phyloP scores from a whole-genome alignment of 75 land plant genomes.

The Picea sitchensis region DNA sequence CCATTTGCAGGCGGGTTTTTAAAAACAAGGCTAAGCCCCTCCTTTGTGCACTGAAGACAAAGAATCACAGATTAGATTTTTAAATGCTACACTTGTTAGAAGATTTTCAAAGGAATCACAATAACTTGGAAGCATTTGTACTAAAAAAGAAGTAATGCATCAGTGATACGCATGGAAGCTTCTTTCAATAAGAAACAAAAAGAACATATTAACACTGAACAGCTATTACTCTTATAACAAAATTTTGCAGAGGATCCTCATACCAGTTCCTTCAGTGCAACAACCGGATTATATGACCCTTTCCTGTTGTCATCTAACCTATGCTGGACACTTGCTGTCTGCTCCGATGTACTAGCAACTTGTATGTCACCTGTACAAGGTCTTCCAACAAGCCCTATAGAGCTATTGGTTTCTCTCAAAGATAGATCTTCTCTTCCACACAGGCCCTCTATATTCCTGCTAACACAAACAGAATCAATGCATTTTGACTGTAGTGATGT shows the following conservation, averaged over 20 bases:
- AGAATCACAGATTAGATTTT: not conserved
- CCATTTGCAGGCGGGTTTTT: constrained; percentile 34
- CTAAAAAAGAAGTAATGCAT: too few relatives aligned
- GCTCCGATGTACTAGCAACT: constrained; percentile 49
- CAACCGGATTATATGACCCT: constrained; percentile 32
- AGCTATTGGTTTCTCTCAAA: constrained; percentile 13
- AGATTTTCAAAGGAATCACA: not conserved
- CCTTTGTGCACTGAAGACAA: constrained; percentile 45
- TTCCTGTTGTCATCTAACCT: constrained; percentile 29
- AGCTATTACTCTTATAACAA: not conserved
- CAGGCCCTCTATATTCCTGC: not conserved
- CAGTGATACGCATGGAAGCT: too few relatives aligned
- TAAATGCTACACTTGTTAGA: not conserved
- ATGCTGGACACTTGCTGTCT: constrained; percentile 34
- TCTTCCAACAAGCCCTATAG: not conserved
- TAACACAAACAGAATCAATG: not conserved
- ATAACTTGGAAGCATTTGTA: too few relatives aligned
- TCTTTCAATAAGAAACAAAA: too few relatives aligned
- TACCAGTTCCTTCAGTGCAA: constrained; percentile 68
- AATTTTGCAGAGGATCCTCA: constrained; percentile 12
- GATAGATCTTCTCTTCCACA: not conserved
- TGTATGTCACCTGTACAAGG: constrained; percentile 16
- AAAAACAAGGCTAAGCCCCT: constrained; percentile 54
- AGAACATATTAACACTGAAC: too few relatives aligned
- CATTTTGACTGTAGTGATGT: constrained; percentile 10